Base-by-base conservation (phyloP, 306 rosid species). In the Pueraria montana region DNA sequence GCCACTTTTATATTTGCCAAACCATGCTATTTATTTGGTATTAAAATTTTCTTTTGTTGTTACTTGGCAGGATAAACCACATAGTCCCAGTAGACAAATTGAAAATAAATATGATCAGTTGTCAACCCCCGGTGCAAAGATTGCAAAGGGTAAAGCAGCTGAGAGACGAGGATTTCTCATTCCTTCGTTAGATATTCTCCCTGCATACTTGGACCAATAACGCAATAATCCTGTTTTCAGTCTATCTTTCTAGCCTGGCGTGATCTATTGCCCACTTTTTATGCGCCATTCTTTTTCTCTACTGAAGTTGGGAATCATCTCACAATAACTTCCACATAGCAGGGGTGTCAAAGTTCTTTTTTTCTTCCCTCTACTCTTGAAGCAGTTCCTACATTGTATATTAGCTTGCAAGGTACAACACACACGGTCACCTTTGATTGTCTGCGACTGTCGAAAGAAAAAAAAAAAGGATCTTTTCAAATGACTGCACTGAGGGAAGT, bases 61-160 rank as follows among this genome's bases (percentile, higher is more conserved):
- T n/a, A n/a, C n/a, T n/a, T 65, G 32, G 42, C 92, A 94, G 96
- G 96, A 90, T 48, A 89, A 74, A 89, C 77, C 88, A 43, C 88
- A 5, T 6, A 87, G 89, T 86, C 91, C 93, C 58, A 68, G 48
- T 40, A 82, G 86, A 40, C 87, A 40, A 43, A 61, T 82, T 86
- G 90, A 88, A 53, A 85, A 78, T 78, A 89, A 72, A 88, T 53
- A 55, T 17, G 89, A 83, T 79, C 89, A 80, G 68, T 78, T 76
- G 62, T 73, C 83, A 46, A 48, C 80, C 30, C 88, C 88, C 8
- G 20, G 69, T 86, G 48, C 59, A 13, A 84, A 74, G 18, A 75
- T 45, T 48, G 69, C 42, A 2, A 88, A 70, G 53, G 93, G 83
- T 81, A 88, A 87, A 88, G 75, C 87, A 16, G 67, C 80, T 18